Percentiles rank a stretch among this genome's conserved stretches.
Conservation (phyloP, 768 basidiomycete genomes). For the Lactifluus piperatus region DNA sequence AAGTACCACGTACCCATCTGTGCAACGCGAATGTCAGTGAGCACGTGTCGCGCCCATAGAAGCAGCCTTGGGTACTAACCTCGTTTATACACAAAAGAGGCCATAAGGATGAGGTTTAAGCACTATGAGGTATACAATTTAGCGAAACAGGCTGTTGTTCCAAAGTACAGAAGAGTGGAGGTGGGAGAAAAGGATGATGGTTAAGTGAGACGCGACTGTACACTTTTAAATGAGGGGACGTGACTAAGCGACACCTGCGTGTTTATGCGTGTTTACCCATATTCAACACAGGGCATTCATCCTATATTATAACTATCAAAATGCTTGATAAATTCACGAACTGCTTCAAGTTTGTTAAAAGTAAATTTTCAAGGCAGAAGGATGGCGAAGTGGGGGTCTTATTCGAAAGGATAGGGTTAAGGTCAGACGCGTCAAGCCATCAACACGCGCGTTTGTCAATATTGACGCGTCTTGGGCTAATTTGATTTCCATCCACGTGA, state of each 20-base stretch:
- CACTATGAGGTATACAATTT: neutral
- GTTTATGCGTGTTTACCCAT: conserved; percentile 8
- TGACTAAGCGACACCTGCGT: conserved; percentile 16
- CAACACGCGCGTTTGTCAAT: conserved; percentile 3
- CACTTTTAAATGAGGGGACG: conserved; percentile 1
- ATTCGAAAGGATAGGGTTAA: neutral
- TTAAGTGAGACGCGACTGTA: neutral
- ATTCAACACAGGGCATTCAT: neutral
- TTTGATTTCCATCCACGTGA: neutral
- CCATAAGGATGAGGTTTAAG: neutral
- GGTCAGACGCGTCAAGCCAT: conserved; percentile 11
- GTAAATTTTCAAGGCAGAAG: neutral
- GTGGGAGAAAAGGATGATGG: neutral
- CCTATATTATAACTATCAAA: neutral
- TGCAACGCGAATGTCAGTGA: conserved; percentile 14
- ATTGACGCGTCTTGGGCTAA: conserved; percentile 18
- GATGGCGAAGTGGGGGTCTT: neutral
- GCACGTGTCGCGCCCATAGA: neutral
- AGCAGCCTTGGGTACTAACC: conserved; percentile 30
- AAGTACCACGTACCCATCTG: conserved; percentile 41
- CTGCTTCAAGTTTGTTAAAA: neutral
- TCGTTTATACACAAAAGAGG: conserved; percentile 48
- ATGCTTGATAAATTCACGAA: neutral
- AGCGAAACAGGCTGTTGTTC: neutral
- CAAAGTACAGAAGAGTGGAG: neutral